Evolutionary conservation across 768 basidiomycete genomes (phyloP).

Genomic region (Leccinum barrowsii): DNA sequence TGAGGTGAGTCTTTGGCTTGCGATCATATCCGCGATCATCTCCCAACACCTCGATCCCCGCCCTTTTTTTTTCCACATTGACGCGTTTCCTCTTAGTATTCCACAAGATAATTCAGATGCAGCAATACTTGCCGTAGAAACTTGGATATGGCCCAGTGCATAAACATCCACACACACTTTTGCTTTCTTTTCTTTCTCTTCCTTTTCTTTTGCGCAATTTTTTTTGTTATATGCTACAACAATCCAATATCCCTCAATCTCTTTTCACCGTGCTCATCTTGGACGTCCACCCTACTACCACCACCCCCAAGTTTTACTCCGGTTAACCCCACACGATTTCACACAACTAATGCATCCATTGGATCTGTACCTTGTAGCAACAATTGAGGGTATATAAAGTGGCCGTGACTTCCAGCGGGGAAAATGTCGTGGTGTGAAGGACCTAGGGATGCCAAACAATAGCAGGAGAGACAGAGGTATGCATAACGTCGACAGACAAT

Average conservation of each 20-base stretch:
- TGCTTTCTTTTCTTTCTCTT: background rate
- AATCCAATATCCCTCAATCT: slow-evolving; percentile 16
- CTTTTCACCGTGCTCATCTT: background rate
- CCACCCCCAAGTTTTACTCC: slow-evolving; percentile 5
- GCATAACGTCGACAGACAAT: slow-evolving; percentile 1
- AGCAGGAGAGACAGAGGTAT: slow-evolving; percentile 8
- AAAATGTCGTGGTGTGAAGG: slow-evolving; percentile 4
- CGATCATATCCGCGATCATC: background rate
- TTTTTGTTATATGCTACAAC: slow-evolving; percentile 6
- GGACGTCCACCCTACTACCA: background rate
- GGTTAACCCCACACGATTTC: slow-evolving; percentile 18
- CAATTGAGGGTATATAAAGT: slow-evolving; percentile 37
- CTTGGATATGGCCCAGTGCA: slow-evolving; percentile 68
- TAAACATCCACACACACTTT: background rate
- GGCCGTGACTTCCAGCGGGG: slow-evolving; percentile 23
- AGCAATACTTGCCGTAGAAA: slow-evolving; percentile 61
- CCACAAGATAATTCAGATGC: slow-evolving; percentile 61
- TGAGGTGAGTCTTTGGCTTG: slow-evolving; percentile 48
- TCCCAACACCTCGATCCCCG: background rate
- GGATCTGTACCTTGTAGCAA: slow-evolving; percentile 38
- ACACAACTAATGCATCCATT: slow-evolving; percentile 35
- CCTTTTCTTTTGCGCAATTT: background rate
- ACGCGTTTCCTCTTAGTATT: slow-evolving; percentile 43
- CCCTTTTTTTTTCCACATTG: background rate
- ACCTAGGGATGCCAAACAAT: slow-evolving; percentile 8